phyloP scores from a whole-genome alignment of 768 basidiomycete genomes.

The Harrya chromipes region DNA sequence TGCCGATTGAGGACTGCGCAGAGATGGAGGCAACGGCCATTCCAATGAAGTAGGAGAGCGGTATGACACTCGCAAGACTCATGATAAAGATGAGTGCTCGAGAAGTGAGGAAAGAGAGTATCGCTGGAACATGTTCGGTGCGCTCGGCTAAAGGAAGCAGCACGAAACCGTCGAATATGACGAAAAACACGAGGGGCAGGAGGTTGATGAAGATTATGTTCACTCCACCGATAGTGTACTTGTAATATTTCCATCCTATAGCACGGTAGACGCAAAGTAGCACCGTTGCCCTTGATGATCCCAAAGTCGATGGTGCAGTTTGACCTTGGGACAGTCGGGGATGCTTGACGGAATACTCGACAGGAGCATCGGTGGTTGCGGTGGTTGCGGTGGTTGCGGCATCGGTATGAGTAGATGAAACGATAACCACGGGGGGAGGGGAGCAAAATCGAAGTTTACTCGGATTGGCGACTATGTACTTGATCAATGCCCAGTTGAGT shows the following conservation, averaged over 20 bases:
- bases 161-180: slow-evolving; percentile 89
- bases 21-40: slow-evolving; percentile 99
- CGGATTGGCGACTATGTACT: slow-evolving; percentile 75
- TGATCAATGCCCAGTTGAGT: slow-evolving; percentile 91
- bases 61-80: slow-evolving; percentile 88
- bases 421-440: slow-evolving; percentile 69
- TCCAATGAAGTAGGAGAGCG: slow-evolving; percentile 97
- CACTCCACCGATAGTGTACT: slow-evolving; percentile 97
- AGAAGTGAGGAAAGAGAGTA: slow-evolving; percentile 69
- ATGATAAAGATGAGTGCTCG: slow-evolving; percentile 80
- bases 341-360: slow-evolving; percentile 63
- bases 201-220: slow-evolving; percentile 99
- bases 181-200: slow-evolving; percentile 90
- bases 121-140: slow-evolving; percentile 56
- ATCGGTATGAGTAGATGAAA: slow-evolving; percentile 30
- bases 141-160: slow-evolving; percentile 68
- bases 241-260: slow-evolving; percentile 89
- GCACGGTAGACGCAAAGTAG: slow-evolving; percentile 94
- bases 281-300: slow-evolving; percentile 80
- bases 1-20: slow-evolving; percentile 97
- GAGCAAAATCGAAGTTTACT: slow-evolving; percentile 89
- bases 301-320: slow-evolving; percentile 68
- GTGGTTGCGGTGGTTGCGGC: slow-evolving; percentile 8
- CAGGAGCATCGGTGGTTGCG: slow-evolving; percentile 22
- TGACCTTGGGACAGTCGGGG: slow-evolving; percentile 83